A percentile compares a stretch with the other conserved stretches of the same genome.
Evolutionary conservation across 257 asterid genomes (phyloP).

Genomic region (Nicotiana undulata): DNA sequence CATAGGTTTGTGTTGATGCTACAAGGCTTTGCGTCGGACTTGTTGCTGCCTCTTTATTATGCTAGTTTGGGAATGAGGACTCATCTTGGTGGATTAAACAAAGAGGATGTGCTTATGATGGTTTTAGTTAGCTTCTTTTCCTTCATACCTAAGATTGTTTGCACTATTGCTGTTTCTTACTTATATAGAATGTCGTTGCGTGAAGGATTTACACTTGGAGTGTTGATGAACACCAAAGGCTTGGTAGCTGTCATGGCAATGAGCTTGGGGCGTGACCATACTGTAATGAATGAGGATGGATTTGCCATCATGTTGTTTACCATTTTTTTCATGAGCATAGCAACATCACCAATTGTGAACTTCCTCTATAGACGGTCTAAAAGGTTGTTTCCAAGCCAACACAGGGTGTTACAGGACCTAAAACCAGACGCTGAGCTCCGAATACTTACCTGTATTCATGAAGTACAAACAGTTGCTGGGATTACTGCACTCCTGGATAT

Average conservation of each 20-base stretch:
- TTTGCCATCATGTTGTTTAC: slow-evolving; percentile 11
- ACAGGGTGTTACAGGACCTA: slow-evolving; percentile 9
- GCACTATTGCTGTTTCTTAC: slow-evolving; percentile 12
- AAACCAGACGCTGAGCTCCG: slow-evolving; percentile 16
- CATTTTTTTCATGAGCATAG: slow-evolving; percentile 1
- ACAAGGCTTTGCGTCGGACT: slow-evolving; percentile 19
- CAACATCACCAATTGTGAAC: slow-evolving; percentile 15
- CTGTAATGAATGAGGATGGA: slow-evolving; percentile 6
- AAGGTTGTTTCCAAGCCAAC: slow-evolving; percentile 15
- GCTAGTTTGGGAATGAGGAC: slow-evolving; percentile 13
- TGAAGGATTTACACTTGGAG: slow-evolving; percentile 18
- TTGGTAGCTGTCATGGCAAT: slow-evolving; percentile 9
- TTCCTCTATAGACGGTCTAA: slow-evolving; percentile 10
- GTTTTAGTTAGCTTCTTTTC: slow-evolving; percentile 1
- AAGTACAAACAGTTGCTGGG: slow-evolving; percentile 15
- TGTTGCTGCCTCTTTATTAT: slow-evolving; percentile 13
- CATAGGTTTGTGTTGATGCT: slow-evolving; percentile 12
- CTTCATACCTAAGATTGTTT: slow-evolving; percentile 10
- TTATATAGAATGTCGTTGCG: slow-evolving; percentile 1
- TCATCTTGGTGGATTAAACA: not conserved
- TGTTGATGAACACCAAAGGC: slow-evolving; percentile 19
- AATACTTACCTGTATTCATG: slow-evolving; percentile 18
- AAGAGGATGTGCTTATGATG: not conserved
- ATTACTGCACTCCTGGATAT: slow-evolving; percentile 6
- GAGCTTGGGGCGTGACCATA: slow-evolving; percentile 17